Base-by-base conservation (phyloP, 148 eudicot species). In the Rheum nobile region DNA sequence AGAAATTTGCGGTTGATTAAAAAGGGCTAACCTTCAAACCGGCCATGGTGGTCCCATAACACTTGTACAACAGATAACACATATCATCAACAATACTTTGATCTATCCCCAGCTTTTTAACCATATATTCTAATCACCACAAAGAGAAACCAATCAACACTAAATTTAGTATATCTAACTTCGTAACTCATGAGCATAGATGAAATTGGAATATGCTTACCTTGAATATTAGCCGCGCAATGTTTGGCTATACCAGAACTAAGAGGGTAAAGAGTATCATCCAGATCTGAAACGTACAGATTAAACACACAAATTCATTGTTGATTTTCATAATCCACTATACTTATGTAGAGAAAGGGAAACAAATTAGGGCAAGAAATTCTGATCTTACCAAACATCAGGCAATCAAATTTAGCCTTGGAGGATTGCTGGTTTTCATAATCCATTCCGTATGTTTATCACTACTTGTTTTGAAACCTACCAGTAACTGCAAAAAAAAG, bases 21-120 rank as follows among this genome's bases (percentile, higher is more conserved):
- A 29, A 57, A 41, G 68, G 4, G 6, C 72, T 43, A 83, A 94
- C 98, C 90, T 82, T 81, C 50, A 91, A 93, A 76, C 98, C 98
- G 26, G 98, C 96, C 98, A 95, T 88, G 43, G 98, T 90, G 26
- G 98, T 91, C 54, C 98, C 98, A 79, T 90, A 91, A 38, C 88
- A 88, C 79, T 84, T 90, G 86, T 95, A 91, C 74, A 95, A 77
- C 46, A 80, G 72, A 72, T 69, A 77, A 76, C 89, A 82, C 85
- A 91, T 78, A 19, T 83, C 90, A 28, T 84, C 82, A 74, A 83
- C 93, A 78, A 77, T 81, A 57, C 76, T 84, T 73, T 83, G 86
- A 48, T 93, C 98, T n/a, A 95, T 84, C 29, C 88, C 87, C 77
- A 95, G 98, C 77, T 85, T 88, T 71, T 80, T 43, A 73, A 79